A percentile compares a stretch with the other conserved stretches of the same genome.
These are phyloP conservation scores for Lagenidium sp. DNA, from an alignment of 352 stramenopile genomes.

Conservation along the genomic window DNA sequence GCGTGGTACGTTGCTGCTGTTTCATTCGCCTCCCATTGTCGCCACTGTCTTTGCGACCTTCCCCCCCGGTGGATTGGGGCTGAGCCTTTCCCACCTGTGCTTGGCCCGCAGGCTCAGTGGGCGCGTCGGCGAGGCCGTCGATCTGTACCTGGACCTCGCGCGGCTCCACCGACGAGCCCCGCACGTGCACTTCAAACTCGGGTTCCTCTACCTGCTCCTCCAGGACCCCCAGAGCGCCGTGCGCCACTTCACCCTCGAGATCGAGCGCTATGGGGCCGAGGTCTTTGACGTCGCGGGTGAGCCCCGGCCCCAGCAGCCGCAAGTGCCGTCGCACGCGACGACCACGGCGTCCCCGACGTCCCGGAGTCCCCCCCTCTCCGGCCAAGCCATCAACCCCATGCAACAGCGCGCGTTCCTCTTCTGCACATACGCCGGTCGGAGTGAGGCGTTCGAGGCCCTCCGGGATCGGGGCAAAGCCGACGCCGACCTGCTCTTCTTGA, in stretches of 20 bases:
- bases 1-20: constrained; percentile 21
- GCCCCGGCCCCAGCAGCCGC: neutral
- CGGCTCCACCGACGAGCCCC: constrained; percentile 23
- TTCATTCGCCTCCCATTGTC: neutral
- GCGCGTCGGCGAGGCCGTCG: constrained; percentile 31
- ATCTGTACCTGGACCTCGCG: constrained; percentile 34
- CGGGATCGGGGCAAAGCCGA: constrained; percentile 21
- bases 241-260: constrained; percentile 31
- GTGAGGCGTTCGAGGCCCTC: constrained; percentile 22
- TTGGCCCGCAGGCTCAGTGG: constrained; percentile 22
- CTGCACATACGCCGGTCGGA: constrained; percentile 26
- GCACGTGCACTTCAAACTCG: constrained; percentile 53
- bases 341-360: neutral
- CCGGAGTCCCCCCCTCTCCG: neutral
- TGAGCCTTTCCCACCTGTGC: too few species aligned
- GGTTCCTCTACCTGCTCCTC: constrained; percentile 26
- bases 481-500: constrained; percentile 21
- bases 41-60: neutral
- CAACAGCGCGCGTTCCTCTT: constrained; percentile 31
- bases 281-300: neutral
- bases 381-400: neutral
- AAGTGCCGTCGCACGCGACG: neutral
- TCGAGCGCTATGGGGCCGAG: constrained; percentile 17
- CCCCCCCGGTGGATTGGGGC: neutral
- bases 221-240: constrained; percentile 20